Evolutionary conservation across 164 flowering plant genomes (phyloP), one percentile per base, ranked within the genome.

Genomic region (Piper betle): DNA sequence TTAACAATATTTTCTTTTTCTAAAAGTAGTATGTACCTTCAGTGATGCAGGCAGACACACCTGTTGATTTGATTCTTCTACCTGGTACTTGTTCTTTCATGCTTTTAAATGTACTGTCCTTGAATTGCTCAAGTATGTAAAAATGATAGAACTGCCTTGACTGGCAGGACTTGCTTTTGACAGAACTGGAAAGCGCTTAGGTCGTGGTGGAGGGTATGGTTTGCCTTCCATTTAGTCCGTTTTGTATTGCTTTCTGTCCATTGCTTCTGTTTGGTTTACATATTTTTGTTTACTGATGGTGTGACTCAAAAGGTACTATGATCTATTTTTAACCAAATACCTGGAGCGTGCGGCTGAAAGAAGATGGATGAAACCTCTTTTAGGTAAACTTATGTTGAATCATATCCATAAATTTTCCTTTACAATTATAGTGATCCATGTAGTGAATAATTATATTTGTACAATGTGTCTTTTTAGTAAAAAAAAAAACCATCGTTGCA

Each of bases 121-220:
- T 10, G 2, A 17, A 39, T 39, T 37, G 17, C 40, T 20, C 33
- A 38, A 7, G 33, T 37, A 61, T 12, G 20, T 16, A 52, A n/a
- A 3, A 9, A 18, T 15, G 13, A 43, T 20, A n/a, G 39, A 42
- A 8, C 16, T 20, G 43, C 37, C 39, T 54, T 54, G 57, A 11
- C 64, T 37, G 18, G 46, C 81, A 94, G 99, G 99, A 41, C 88
- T 88, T 68, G 96, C 96, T 58, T 94, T 94, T 72, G 97, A 94
- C 72, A 80, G 69, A 81, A 67, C 84, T 70, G 99, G 99, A 71
- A 85, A 86, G 74, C 96, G 99, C 52, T 61, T 94, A 73, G 97
- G 97, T 52, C 96, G 97, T 67, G 88, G 94, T 66, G 97, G 96
- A 77, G 99, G 99, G 99, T 94, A 79, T 13, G 50, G 85, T 52